Conservation (phyloP, 2,329 filamentous ascomycete genomes). For the Sporothrix phasma region DNA sequence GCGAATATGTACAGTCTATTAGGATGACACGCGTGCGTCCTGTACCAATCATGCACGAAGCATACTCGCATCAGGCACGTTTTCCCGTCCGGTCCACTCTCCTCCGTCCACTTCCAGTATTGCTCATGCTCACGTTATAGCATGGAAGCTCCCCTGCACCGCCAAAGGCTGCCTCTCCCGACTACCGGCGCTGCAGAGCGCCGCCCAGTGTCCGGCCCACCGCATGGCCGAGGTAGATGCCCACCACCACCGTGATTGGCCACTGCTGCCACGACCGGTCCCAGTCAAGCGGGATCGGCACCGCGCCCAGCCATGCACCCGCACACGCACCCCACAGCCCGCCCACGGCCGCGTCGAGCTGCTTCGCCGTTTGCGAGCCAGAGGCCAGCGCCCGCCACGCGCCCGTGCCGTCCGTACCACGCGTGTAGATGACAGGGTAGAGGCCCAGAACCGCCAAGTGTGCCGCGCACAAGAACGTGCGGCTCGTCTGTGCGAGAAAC, state of each 20-base stretch:
- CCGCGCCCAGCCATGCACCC: conserved; percentile 85
- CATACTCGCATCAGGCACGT: too few species aligned
- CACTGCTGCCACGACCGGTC: conserved; percentile 99
- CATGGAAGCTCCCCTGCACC: too few species aligned
- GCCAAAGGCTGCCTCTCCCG: too few species aligned
- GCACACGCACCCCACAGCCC: conserved; percentile 66
- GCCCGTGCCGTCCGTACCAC: conserved; percentile 57
- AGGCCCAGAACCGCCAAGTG: conserved; percentile 72
- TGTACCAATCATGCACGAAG: too few species aligned
- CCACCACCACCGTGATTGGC: conserved; percentile 83
- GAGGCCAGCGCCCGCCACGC: conserved; percentile 60
- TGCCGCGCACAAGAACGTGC: conserved; percentile 70
- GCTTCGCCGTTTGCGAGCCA: conserved; percentile 45
- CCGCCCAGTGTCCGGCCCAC: conserved; percentile 57
- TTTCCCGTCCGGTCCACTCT: not conserved
- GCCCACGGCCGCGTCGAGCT: conserved; percentile 73
- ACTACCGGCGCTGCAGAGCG: conserved; percentile 32
- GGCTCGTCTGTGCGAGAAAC: conserved; percentile 64
- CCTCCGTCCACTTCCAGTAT: not conserved
- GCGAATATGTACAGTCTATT: conserved; percentile 1
- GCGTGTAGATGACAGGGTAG: conserved; percentile 75
- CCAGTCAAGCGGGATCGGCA: conserved; percentile 95
- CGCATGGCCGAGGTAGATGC: conserved; percentile 69
- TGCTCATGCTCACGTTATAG: too few species aligned
- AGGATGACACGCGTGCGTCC: not conserved